These are phyloP conservation scores for Epichloe hybrida DNA, from an alignment of 2,329 filamentous ascomycete genomes.

Conservation along the genomic window DNA sequence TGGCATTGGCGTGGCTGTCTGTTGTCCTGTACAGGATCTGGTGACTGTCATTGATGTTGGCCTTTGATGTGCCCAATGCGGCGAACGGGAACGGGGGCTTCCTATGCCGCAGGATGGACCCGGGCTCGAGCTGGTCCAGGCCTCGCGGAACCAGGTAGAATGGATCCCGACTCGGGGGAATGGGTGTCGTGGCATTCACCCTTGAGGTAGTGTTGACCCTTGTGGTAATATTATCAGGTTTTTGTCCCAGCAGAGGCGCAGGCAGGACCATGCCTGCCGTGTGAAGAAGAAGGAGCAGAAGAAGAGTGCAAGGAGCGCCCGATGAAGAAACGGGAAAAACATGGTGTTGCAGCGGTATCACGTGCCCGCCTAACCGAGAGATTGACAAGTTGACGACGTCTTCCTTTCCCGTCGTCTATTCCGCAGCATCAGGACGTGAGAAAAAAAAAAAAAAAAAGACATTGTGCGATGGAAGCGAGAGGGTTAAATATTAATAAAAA, in stretches of 20 bases:
- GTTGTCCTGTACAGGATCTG: constrained; percentile 28
- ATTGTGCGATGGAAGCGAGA: too few species aligned
- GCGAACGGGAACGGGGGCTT: constrained; percentile 10
- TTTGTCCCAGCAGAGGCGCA: background rate
- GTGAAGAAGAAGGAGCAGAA: background rate
- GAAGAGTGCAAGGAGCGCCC: background rate
- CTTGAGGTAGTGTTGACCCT: too few species aligned
- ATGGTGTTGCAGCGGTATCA: background rate
- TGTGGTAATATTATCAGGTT: too few species aligned
- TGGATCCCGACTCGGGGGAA: background rate
- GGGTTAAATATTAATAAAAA: too few species aligned
- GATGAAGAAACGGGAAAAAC: background rate
- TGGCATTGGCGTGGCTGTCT: constrained; percentile 20
- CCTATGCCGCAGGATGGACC: constrained; percentile 12
- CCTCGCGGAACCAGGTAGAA: constrained; percentile 6
- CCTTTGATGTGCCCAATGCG: constrained; percentile 5
- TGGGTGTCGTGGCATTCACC: too few species aligned
- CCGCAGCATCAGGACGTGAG: too few species aligned
- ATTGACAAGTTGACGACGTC: too few species aligned
- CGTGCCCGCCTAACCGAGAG: too few species aligned
- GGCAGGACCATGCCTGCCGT: background rate
- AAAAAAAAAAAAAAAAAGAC: too few species aligned
- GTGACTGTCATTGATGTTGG: constrained; percentile 9
- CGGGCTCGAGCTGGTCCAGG: constrained; percentile 7
- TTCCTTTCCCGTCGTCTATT: too few species aligned